Conservation (phyloP, 2,329 filamentous ascomycete species). For the Fusarium chlamydosporum region DNA sequence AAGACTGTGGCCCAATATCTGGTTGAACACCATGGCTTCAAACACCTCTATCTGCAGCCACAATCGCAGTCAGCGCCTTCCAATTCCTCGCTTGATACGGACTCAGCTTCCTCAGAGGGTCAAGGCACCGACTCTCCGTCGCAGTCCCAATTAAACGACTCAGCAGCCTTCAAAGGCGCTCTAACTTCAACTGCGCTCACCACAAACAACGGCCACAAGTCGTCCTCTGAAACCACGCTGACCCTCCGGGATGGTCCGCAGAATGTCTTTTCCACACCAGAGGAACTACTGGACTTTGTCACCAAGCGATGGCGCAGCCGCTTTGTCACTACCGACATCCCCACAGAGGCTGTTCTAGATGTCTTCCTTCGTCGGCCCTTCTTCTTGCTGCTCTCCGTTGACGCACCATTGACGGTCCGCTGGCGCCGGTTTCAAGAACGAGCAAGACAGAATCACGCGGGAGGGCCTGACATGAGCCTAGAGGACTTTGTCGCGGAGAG, state of each 20-base stretch:
- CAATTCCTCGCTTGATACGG: constrained; percentile 21
- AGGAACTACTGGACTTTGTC: constrained; percentile 84
- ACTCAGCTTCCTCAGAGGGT: constrained; percentile 28
- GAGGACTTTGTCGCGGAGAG: constrained; percentile 70
- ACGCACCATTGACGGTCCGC: constrained; percentile 87
- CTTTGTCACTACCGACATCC: constrained; percentile 89
- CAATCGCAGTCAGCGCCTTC: constrained; percentile 22
- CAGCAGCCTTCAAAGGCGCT: constrained; percentile 46
- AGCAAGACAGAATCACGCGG: constrained; percentile 37
- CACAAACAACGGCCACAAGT: constrained; percentile 47
- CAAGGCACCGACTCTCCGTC: constrained; percentile 23
- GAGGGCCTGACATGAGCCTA: constrained; percentile 58
- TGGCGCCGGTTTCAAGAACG: constrained; percentile 79
- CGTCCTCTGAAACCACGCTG: constrained; percentile 48
- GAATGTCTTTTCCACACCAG: constrained; percentile 71
- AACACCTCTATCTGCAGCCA: constrained; percentile 72
- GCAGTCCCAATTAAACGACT: constrained; percentile 19
- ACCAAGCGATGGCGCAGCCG: constrained; percentile 85
- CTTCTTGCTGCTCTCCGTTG: constrained; percentile 92
- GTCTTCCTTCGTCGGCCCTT: constrained; percentile 85
- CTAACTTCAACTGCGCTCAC: constrained; percentile 49
- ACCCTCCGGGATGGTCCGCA: constrained; percentile 47
- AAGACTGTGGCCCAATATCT: constrained; percentile 90
- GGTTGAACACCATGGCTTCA: constrained; percentile 85
- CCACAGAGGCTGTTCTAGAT: constrained; percentile 80